Percentiles rank a stretch among this genome's conserved stretches.
These are phyloP conservation scores for Tylopilus balloui DNA, from an alignment of 768 basidiomycete genomes.

Conservation along the genomic window DNA sequence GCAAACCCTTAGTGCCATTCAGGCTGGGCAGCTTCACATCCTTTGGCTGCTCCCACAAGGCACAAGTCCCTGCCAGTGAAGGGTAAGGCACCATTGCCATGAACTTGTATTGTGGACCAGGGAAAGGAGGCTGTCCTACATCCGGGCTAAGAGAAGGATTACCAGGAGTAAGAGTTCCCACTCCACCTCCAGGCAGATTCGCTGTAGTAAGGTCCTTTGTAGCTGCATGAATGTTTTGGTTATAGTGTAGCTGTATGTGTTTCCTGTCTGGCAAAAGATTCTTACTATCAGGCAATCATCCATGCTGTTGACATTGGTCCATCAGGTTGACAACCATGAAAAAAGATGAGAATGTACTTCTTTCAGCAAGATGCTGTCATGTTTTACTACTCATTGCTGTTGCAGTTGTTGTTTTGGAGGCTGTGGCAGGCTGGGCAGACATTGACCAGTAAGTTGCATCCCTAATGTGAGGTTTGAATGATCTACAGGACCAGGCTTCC, in stretches of 20 bases:
- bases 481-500: slow-evolving; percentile 30
- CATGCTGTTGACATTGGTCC: slow-evolving; percentile 34
- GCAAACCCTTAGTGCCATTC: slow-evolving; percentile 37
- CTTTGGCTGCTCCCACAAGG: slow-evolving; percentile 31
- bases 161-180: slow-evolving; percentile 42
- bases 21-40: slow-evolving; percentile 30
- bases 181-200: slow-evolving; percentile 30
- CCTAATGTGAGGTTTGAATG: slow-evolving; percentile 26
- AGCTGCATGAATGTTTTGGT: slow-evolving; percentile 34
- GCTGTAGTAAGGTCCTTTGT: slow-evolving; percentile 34
- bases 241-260: slow-evolving; percentile 38
- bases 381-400: slow-evolving; percentile 36
- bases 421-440: slow-evolving; percentile 27
- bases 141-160: slow-evolving; percentile 40
- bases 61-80: slow-evolving; percentile 41
- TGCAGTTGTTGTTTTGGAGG: slow-evolving; percentile 26
- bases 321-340: slow-evolving; percentile 1
- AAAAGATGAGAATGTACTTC: slow-evolving; percentile 39
- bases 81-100: slow-evolving; percentile 51
- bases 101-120: slow-evolving; percentile 33
- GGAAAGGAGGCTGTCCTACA: slow-evolving; percentile 32
- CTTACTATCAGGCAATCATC: slow-evolving; percentile 45
- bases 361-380: slow-evolving; percentile 60
- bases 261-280: slow-evolving; percentile 57
- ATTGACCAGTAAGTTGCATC: slow-evolving; percentile 44